A percentile compares a stretch with the other conserved stretches of the same genome.
phyloP scores from a whole-genome alignment of 495 filamentous ascomycete species.

The Hyphodiscus hymeniophilus region DNA sequence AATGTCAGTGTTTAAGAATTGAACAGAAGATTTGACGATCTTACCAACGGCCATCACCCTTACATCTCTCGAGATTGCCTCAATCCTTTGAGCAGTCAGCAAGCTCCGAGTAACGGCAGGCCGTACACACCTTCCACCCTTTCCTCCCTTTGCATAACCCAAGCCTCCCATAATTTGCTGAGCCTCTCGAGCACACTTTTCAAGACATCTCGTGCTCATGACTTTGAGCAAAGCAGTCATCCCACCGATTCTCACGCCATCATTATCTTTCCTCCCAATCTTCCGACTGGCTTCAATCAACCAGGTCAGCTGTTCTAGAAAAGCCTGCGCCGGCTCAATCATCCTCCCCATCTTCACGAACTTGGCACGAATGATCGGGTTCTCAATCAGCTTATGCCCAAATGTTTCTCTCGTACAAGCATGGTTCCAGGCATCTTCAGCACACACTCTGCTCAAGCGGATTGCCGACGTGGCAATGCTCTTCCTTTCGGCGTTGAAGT shows the following conservation, averaged over 20 bases:
- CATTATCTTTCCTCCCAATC: slow-evolving; percentile 27
- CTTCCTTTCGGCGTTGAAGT: slow-evolving; percentile 42
- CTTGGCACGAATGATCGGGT: slow-evolving; percentile 38
- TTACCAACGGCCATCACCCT: slow-evolving; percentile 30
- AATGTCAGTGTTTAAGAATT: neutral
- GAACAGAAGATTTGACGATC: neutral
- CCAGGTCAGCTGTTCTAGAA: slow-evolving; percentile 37
- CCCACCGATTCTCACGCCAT: slow-evolving; percentile 38
- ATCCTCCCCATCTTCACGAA: slow-evolving; percentile 40
- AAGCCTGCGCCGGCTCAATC: slow-evolving; percentile 41
- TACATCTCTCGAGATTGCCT: slow-evolving; percentile 31
- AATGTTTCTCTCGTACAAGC: slow-evolving; percentile 42
- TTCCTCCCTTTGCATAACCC: slow-evolving; percentile 27
- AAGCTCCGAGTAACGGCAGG: neutral
- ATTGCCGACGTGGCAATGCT: slow-evolving; percentile 34
- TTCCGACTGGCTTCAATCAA: slow-evolving; percentile 26
- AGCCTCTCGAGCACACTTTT: slow-evolving; percentile 22
- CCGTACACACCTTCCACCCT: slow-evolving; percentile 24
- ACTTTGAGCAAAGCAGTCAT: slow-evolving; percentile 30
- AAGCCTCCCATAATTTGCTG: slow-evolving; percentile 26
- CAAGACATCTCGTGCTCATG: slow-evolving; percentile 20
- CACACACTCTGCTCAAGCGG: slow-evolving; percentile 38
- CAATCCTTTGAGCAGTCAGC: slow-evolving; percentile 19
- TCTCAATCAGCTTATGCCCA: slow-evolving; percentile 37
- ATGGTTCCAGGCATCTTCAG: slow-evolving; percentile 41